Conservation (phyloP, 129 eudicot genomes). For the Helichrysum umbraculigerum region DNA sequence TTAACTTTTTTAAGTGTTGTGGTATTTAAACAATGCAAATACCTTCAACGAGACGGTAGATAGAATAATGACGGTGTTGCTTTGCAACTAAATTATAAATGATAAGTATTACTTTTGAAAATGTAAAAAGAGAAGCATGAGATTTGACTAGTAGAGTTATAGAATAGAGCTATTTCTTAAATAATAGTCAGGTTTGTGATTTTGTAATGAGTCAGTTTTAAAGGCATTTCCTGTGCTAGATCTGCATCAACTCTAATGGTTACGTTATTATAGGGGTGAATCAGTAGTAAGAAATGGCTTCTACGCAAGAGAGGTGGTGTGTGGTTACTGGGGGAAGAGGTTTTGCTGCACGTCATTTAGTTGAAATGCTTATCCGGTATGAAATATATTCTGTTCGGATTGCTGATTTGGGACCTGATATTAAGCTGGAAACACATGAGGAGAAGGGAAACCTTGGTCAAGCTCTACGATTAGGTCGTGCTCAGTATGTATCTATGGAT, state of each 20-base stretch:
- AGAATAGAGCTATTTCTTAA: background rate
- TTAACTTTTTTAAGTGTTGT: background rate
- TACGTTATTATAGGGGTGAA: constrained; percentile 21
- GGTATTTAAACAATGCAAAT: constrained; percentile 6
- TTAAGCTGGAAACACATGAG: constrained; percentile 64
- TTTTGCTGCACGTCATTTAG: constrained; percentile 94
- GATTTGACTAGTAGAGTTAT: background rate
- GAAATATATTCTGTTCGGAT: constrained; percentile 71
- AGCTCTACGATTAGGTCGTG: constrained; percentile 71
- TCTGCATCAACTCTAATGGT: background rate
- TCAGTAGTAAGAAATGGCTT: constrained; percentile 36
- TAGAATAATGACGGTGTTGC: background rate
- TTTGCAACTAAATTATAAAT: background rate
- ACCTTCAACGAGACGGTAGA: background rate
- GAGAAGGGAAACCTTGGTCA: constrained; percentile 63
- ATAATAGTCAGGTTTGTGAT: background rate
- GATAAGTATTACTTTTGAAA: no score
- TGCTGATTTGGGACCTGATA: constrained; percentile 70
- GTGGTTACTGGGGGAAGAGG: constrained; percentile 98
- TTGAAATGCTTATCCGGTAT: constrained; percentile 75
- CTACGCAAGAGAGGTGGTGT: constrained; percentile 75
- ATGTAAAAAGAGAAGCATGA: constrained; percentile 8
- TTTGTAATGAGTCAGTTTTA: background rate
- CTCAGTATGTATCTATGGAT: constrained; percentile 73
- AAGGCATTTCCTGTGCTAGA: background rate